Evolutionary conservation across 2,329 filamentous ascomycete species (phyloP), one percentile per base, ranked within the genome.

Genomic region (Domatiomyces globalis): DNA sequence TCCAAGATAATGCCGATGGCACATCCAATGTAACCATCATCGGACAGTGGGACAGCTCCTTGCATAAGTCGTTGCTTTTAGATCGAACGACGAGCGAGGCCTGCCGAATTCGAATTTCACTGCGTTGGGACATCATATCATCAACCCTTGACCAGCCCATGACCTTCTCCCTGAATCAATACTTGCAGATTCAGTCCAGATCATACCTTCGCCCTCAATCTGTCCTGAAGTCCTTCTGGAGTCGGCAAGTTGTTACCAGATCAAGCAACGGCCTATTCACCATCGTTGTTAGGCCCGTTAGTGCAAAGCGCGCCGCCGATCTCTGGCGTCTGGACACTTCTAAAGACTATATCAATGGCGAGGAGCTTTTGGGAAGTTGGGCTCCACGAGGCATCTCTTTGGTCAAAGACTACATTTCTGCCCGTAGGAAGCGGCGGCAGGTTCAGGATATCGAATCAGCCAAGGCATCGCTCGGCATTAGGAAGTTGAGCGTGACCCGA

Each of bases 11-110:
- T 63, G 80, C 86, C 20, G 94, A 96, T 64, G 92, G 92, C 39
- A 95, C 89, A 0, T 84, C 83, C 36, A 88, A 84, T 64, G 82
- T 95, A 39, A 89, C 84, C 1, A 75, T 96, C 44, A 77, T 84
- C n/a, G 88, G 85, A 0, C 89, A 96, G 63, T 98, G 92, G 92
- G 92, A 98, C 65, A 95, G 90, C 0, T 94, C 88, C 62, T 75
- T 92, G 58, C 92, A 98, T 67, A 83, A 81, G 56, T 95, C 92
- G 5, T 73, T 94, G n/a, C 75, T 96, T 12, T 79, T 98, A n/a
- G 89, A 98, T 67, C 82, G 90, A 22, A 84, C 87, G 1, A 96
- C 92, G 1, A 80, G 86, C n/a, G 89, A 95, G 54, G 92, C 88
- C 64, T 89, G 92, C 66, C 84, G 85, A 44, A 85, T 98, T 18